Evolutionary conservation across 495 filamentous ascomycete species (phyloP).

Genomic region (Penicillium silybi): DNA sequence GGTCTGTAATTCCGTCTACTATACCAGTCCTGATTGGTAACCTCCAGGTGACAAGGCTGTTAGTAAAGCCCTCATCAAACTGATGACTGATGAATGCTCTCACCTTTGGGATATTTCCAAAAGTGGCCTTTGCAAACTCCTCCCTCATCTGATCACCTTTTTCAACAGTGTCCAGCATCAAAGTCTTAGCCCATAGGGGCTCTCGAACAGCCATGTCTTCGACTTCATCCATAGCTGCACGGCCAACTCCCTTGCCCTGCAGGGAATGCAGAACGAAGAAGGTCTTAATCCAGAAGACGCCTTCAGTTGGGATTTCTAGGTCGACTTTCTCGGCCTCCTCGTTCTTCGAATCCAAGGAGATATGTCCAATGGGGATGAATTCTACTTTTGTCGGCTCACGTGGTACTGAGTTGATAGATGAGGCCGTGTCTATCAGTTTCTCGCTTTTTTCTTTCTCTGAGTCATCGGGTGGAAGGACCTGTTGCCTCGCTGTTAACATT

Average conservation of each 20-base stretch:
- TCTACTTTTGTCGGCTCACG: slow-evolving; percentile 10
- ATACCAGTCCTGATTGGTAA: slow-evolving; percentile 19
- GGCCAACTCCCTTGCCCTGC: slow-evolving; percentile 24
- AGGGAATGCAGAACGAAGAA: slow-evolving; percentile 19
- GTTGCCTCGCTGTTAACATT: neutral
- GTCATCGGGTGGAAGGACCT: slow-evolving; percentile 13
- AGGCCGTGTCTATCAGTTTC: slow-evolving; percentile 19
- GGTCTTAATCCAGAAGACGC: slow-evolving; percentile 26
- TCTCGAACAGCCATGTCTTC: slow-evolving; percentile 23
- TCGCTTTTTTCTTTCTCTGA: slow-evolving; percentile 1
- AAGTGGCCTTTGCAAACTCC: slow-evolving; percentile 17
- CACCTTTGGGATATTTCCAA: slow-evolving; percentile 21
- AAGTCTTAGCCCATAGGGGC: slow-evolving; percentile 16
- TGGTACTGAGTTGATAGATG: slow-evolving; percentile 13
- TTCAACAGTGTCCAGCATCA: slow-evolving; percentile 21
- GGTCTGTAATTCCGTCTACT: slow-evolving; percentile 13
- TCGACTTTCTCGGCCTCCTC: slow-evolving; percentile 12
- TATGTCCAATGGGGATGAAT: slow-evolving; percentile 28
- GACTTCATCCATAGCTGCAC: slow-evolving; percentile 26
- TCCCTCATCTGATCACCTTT: slow-evolving; percentile 15
- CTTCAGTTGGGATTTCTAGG: slow-evolving; percentile 12
- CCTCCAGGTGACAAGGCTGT: slow-evolving; percentile 11
- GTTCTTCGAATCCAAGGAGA: slow-evolving; percentile 24
- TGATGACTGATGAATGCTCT: neutral
- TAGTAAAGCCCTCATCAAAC: neutral